Evolutionary conservation across 129 eudicot species (phyloP), one percentile per base, ranked within the genome.

Genomic region (Artemisia argyi): DNA sequence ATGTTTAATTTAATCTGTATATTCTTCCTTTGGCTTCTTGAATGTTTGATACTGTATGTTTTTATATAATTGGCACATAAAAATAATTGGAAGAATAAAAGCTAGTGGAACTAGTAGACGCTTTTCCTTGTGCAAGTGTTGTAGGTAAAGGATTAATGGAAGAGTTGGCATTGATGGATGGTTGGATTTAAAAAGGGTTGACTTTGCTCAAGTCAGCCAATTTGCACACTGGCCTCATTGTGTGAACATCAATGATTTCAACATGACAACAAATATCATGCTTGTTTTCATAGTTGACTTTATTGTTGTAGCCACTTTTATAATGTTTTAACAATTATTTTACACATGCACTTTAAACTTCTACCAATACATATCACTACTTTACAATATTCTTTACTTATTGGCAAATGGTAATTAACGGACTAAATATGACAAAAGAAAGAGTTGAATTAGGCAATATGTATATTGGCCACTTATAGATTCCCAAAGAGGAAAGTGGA

Each of bases 21-120:
- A 1, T 19, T 4, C 4, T 42, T 65, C 7, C 9, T 65, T 17
- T 65, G 2, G 7, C 12, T 12, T 54, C 14, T 66, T 0, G 7
- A 14, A 19, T 0, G 46, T 65, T 14, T 50, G 16, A 22, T 16
- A 10, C 2, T n/a, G n/a, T n/a, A n/a, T n/a, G 6, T 2, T 54
- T 17, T 55, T 55, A 30, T 28, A 54, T 70, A 11, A 11, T 32
- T 70, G 66, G 15, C 50, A 58, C 2, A 39, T 55, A 30, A 42
- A 18, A 72, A 59, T n/a, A 35, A 15, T 28, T 19, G 17, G 42
- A 14, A 20, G 26, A 3, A 44, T 1, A 11, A 30, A 20, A 28
- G 48, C 39, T 57, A 73, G 69, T 60, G 61, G 46, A 11, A 39
- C 42, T 55, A 60, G 10, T 61, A 11, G 61, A 49, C 14, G 8